Base-by-base conservation (phyloP, 768 basidiomycete species). In the Inosperma sp. region DNA sequence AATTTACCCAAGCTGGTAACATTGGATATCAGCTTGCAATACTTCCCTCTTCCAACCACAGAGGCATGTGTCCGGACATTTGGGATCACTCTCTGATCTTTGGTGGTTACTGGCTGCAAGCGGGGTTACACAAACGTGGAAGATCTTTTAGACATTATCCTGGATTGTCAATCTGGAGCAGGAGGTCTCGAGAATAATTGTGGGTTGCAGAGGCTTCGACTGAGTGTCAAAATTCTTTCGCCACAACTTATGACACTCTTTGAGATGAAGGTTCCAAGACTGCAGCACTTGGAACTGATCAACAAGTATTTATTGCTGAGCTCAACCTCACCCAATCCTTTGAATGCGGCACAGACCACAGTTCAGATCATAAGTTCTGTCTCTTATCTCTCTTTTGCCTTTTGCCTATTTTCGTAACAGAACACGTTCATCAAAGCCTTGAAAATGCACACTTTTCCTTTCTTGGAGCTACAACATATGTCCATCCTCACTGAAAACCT, bases 171-270 rank as follows among this genome's bases (percentile, higher is more conserved):
- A 27, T 17, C 23, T 2, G n/a, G n/a, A n/a, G n/a, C 37, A 12
- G n/a, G 13, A 13, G 41, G 43, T n/a, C 41, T 21, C 10, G 23
- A 17, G 7, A 13, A 17, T 4, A 12, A 21, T 13, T 51, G 59
- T 25, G 45, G 59, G 3, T 57, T 74, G 22, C 56, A 61, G 14
- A 65, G 54, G n/a, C 58, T 74, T 13, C 61, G 72, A 3, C 48
- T 76, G 12, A 72, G 73, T 4, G 60, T 68, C 0, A 63, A 74
- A 5, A 62, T 59, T 12, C 62, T 76, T 7, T 70, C 68, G 6
- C 73, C 73, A 5, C 59, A 68, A 43, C 61, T 76, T 7, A 30
- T 76, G 5, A 71, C 74, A 48, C 59, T 73, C 2, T 52, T 76
- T 10, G 69, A 72, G 7, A 45, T 55, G 44, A 65, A 64, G 41